phyloP scores from a whole-genome alignment of 371 early-diverging fungal genomes.

The Chytridium lagenaria region DNA sequence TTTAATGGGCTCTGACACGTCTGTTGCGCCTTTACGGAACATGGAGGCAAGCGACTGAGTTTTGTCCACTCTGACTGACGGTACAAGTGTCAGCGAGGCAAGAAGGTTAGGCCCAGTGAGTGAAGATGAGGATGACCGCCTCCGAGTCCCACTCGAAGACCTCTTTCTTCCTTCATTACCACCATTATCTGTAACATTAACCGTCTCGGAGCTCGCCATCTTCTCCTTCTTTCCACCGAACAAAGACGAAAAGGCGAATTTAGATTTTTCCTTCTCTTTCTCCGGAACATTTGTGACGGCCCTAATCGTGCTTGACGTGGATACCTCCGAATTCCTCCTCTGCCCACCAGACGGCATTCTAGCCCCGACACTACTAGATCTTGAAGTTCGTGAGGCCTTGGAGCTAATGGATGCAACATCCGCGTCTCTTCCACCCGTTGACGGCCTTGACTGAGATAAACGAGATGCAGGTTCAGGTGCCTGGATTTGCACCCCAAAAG shows the following conservation, averaged over 20 bases:
- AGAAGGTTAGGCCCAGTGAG: neutral
- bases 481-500: too few species aligned
- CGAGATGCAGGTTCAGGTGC: neutral
- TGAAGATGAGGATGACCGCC: neutral
- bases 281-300: neutral
- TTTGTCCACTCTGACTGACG: slow-evolving; percentile 6
- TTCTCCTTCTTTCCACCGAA: slow-evolving; percentile 1
- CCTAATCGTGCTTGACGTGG: neutral
- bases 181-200: neutral
- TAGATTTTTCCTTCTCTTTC: neutral
- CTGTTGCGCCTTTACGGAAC: neutral
- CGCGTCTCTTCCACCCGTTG: neutral
- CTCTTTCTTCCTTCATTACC: neutral
- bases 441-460: neutral
- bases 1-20: neutral
- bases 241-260: neutral
- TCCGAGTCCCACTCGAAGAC: neutral
- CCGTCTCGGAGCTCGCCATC: neutral
- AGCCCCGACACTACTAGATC: neutral
- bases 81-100: slow-evolving; percentile 16
- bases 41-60: neutral
- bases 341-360: too few species aligned
- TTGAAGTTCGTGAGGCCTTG: neutral
- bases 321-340: neutral
- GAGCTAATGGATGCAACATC: slow-evolving; percentile 1